Evolutionary conservation across 495 filamentous ascomycete genomes (phyloP).

Genomic region (Aeminium ludgeri): DNA sequence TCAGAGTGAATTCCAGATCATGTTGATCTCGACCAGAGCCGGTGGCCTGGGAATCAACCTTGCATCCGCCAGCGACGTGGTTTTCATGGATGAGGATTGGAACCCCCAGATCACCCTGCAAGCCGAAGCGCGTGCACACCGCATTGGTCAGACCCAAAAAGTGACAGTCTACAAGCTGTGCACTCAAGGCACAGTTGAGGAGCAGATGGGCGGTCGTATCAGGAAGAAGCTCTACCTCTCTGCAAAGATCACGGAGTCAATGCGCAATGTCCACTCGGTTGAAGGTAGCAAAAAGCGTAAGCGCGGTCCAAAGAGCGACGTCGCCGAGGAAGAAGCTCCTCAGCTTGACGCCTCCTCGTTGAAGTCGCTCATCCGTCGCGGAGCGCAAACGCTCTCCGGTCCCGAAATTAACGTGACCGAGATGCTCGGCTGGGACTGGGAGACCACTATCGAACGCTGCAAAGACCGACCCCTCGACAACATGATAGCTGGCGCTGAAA

Average conservation of each 20-base stretch:
- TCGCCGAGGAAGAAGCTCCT: conserved; percentile 31
- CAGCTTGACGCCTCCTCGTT: conserved; percentile 35
- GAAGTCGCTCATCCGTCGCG: conserved; percentile 40
- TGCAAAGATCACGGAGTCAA: conserved; percentile 42
- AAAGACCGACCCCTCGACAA: conserved; percentile 35
- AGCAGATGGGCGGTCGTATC: conserved; percentile 46
- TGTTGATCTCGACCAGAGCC: conserved; percentile 47
- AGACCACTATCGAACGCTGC: conserved; percentile 39
- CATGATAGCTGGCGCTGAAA: conserved; percentile 21
- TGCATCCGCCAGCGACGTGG: conserved; percentile 39
- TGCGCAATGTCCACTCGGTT: conserved; percentile 34
- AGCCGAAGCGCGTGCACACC: conserved; percentile 42
- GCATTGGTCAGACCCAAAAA: conserved; percentile 41
- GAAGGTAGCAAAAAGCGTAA: conserved; percentile 19
- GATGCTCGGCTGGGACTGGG: conserved; percentile 43
- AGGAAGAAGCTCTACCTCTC: conserved; percentile 53
- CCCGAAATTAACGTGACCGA: conserved; percentile 38
- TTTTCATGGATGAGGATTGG: conserved; percentile 52
- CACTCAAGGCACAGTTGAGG: conserved; percentile 44
- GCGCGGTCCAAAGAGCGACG: conserved; percentile 1
- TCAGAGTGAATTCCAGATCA: conserved; percentile 35
- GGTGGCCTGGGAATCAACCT: conserved; percentile 51
- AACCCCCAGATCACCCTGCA: conserved; percentile 47
- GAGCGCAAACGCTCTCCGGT: conserved; percentile 37
- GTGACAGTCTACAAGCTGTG: conserved; percentile 43